Percentiles rank a stretch among this genome's conserved stretches.
These are phyloP conservation scores for Cutaneotrichosporon spelunceum DNA, from an alignment of 1,284 basidiomycete species.

Conservation along the genomic window DNA sequence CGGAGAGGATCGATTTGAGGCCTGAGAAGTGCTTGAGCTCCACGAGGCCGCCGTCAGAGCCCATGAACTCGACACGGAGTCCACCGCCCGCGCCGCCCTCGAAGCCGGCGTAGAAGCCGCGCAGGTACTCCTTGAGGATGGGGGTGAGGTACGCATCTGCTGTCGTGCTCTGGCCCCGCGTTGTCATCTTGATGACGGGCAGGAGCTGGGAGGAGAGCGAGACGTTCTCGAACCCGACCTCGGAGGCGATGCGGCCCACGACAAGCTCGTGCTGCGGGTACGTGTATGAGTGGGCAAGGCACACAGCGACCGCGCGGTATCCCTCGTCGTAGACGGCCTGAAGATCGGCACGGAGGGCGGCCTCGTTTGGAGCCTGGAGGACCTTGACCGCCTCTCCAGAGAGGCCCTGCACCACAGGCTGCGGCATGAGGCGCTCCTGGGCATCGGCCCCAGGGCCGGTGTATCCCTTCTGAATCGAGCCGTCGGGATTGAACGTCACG, in stretches of 20 bases:
- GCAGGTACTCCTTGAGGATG: conserved; percentile 75
- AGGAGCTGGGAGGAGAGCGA: conserved; percentile 82
- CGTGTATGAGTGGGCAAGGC: conserved; percentile 80
- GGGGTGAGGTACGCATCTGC: conserved; percentile 97
- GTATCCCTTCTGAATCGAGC: conserved; percentile 64
- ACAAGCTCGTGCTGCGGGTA: conserved; percentile 60
- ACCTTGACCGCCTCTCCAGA: conserved; percentile 90
- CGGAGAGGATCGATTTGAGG: conserved; percentile 71
- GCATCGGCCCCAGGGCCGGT: conserved; percentile 52
- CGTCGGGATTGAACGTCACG: conserved; percentile 68
- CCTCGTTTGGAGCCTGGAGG: conserved; percentile 61
- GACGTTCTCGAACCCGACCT: conserved; percentile 77
- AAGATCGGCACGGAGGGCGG: background rate
- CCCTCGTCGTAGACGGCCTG: conserved; percentile 62
- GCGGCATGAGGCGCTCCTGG: conserved; percentile 15
- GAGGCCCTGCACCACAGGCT: conserved; percentile 67
- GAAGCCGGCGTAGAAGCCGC: conserved; percentile 87
- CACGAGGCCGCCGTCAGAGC: conserved; percentile 77
- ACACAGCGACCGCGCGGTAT: conserved; percentile 78
- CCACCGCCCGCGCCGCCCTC: conserved; percentile 51
- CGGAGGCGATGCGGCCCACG: conserved; percentile 69
- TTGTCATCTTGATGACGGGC: conserved; percentile 91
- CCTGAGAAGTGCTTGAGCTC: conserved; percentile 77
- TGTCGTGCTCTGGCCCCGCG: conserved; percentile 84
- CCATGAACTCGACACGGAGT: conserved; percentile 65